Conservation (phyloP, 1,284 basidiomycete species). For the Ganoderma sinense region DNA sequence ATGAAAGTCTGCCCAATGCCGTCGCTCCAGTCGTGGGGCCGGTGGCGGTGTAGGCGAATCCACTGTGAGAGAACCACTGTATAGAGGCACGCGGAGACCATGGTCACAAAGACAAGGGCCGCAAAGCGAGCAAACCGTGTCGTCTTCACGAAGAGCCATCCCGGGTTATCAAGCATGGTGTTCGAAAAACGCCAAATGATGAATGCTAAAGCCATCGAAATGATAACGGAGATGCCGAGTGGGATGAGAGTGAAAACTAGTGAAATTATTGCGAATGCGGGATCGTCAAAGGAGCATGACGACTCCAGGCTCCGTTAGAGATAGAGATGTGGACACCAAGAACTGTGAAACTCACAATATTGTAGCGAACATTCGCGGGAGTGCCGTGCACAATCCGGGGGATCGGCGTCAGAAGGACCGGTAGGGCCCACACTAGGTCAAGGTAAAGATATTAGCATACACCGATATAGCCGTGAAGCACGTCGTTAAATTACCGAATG, state of each 20-base stretch:
- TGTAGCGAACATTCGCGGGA: conserved; percentile 5
- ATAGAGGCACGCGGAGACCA: conserved; percentile 35
- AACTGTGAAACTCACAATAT: conserved; percentile 20
- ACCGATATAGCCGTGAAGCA: not conserved
- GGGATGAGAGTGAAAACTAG: conserved; percentile 34
- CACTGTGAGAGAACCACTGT: conserved; percentile 32
- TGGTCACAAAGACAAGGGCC: conserved; percentile 33
- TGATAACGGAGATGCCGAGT: conserved; percentile 29
- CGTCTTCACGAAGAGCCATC: conserved; percentile 22
- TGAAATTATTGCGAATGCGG: conserved; percentile 30
- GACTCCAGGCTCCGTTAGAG: conserved; percentile 21
- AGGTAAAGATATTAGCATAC: not conserved
- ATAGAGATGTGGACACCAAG: not conserved
- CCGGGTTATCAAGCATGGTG: conserved; percentile 23
- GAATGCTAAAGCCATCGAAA: conserved; percentile 24
- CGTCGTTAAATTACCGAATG: conserved; percentile 30
- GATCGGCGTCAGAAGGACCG: conserved; percentile 31
- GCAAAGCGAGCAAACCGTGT: conserved; percentile 35
- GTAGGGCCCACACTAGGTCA: conserved; percentile 35
- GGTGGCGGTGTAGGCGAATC: conserved; percentile 16
- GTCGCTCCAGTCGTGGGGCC: conserved; percentile 1
- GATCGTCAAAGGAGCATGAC: conserved; percentile 31
- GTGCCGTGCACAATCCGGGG: conserved; percentile 22
- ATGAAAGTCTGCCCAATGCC: conserved; percentile 12
- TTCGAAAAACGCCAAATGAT: conserved; percentile 33